Evolutionary conservation across 2,329 filamentous ascomycete genomes (phyloP).

Genomic region (Stachybotrys echinatus): DNA sequence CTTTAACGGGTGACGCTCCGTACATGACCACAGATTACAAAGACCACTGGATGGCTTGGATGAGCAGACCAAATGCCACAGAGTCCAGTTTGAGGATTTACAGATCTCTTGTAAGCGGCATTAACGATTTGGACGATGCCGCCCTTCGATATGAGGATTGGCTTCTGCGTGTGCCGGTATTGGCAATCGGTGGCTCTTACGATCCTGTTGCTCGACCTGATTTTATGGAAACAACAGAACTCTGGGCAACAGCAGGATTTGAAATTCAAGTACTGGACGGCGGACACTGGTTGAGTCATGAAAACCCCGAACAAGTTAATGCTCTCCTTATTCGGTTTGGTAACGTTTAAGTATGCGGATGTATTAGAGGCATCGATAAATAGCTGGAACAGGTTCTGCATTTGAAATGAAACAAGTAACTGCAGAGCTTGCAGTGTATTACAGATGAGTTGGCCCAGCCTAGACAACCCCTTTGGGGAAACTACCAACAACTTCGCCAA

Average conservation of each 20-base stretch:
- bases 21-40: background rate
- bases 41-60: background rate
- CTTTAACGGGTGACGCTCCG: background rate
- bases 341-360: no score
- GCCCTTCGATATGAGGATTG: background rate
- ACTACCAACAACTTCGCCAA: no score
- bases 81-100: background rate
- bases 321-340: background rate
- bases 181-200: background rate
- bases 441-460: no score
- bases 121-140: background rate
- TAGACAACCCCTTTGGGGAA: no score
- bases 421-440: no score
- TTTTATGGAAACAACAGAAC: background rate
- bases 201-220: background rate
- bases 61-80: constrained; percentile 1
- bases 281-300: constrained; percentile 1
- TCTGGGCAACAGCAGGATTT: background rate
- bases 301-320: background rate
- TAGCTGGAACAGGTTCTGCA: no score
- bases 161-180: background rate
- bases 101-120: background rate
- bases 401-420: no score
- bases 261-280: background rate
- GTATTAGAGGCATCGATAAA: no score